Evolutionary conservation across 495 filamentous ascomycete genomes (phyloP), one percentile per base, ranked within the genome.

Genomic region (Penicillium angulare): DNA sequence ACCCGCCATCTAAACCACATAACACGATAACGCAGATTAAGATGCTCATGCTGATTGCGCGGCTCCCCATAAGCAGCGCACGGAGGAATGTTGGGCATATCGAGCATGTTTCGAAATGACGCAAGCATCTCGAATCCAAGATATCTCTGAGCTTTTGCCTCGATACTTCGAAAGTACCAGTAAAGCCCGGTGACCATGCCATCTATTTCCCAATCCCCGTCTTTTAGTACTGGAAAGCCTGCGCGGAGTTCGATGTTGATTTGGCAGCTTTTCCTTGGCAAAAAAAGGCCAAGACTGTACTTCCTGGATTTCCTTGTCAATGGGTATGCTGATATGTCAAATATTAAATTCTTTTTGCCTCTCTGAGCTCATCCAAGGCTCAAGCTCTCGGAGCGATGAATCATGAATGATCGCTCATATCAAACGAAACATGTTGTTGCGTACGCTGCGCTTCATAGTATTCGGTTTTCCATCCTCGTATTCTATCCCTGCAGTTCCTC

Each of bases 401-500:
- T 38, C 16, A 9, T 6, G 27, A 31, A 15, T 38, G 12, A 15
- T 38, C 1, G 34, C 34, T 76, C 51, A 85, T 23, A 84, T 87
- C 53, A 83, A 75, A 23, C 83, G 71, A 57, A 92, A 92, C 86
- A 91, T 91, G 55, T 92, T 90, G 33, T 86, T 80, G 56, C 74
- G 83, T 6, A 92, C 89, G 24, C 83, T 74, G 38, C 88, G 74
- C 68, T 92, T 93, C 86, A 92, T 88, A 1, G 85, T 73, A 7
- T 79, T 81, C 1, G 88, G 81, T 59, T 86, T 75, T 0, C 90
- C 89, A 55, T 92, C 79, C 63, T 92, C 88, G 53, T 86, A 83
- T 68, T 92, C 89, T 7, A 92, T 73, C 1, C 90, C 90, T n/a
- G 86, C 75, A 32, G 76, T 82, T 6, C 89, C 90, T 23, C 89